Conservation (phyloP, 495 filamentous ascomycete species). For the Hypoxylon trugodes region DNA sequence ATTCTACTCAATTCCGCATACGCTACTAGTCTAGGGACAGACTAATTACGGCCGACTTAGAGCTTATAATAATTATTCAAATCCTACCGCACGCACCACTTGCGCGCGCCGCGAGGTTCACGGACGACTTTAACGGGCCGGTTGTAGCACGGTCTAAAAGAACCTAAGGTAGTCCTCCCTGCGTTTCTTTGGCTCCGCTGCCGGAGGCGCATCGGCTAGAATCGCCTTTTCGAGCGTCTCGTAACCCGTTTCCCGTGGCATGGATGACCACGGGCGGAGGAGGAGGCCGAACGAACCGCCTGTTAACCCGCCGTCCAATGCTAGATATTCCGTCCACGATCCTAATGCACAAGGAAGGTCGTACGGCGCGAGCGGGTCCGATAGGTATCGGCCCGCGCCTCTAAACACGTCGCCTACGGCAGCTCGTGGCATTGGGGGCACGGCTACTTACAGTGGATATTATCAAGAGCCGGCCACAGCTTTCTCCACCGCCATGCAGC, state of each 20-base stretch:
- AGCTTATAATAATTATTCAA: conserved; percentile 18
- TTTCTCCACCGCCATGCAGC: conserved; percentile 59
- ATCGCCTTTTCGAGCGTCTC: conserved; percentile 54
- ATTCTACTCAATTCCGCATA: conserved; percentile 24
- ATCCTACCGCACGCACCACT: conserved; percentile 16
- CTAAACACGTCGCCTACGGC: conserved; percentile 54
- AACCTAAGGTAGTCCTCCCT: conserved; percentile 66
- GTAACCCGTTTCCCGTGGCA: conserved; percentile 60
- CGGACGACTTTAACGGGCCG: conserved; percentile 34
- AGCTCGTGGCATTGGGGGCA: conserved; percentile 51
- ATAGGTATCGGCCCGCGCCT: conserved; percentile 59
- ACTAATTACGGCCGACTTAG: background rate
- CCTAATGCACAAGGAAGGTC: conserved; percentile 53
- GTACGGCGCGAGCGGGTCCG: conserved; percentile 51
- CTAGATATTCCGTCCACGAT: conserved; percentile 54
- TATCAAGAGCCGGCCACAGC: conserved; percentile 61
- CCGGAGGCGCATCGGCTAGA: conserved; percentile 64
- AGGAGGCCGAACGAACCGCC: conserved; percentile 76
- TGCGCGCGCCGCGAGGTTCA: conserved; percentile 25
- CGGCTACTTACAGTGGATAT: conserved; percentile 63
- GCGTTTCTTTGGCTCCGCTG: conserved; percentile 66
- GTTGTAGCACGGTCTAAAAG: conserved; percentile 41
- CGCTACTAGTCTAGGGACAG: conserved; percentile 11
- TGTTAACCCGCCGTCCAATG: conserved; percentile 50
- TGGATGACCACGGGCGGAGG: conserved; percentile 75